Base-by-base conservation (phyloP, 345 rosid genomes). In the Angophora floribunda region DNA sequence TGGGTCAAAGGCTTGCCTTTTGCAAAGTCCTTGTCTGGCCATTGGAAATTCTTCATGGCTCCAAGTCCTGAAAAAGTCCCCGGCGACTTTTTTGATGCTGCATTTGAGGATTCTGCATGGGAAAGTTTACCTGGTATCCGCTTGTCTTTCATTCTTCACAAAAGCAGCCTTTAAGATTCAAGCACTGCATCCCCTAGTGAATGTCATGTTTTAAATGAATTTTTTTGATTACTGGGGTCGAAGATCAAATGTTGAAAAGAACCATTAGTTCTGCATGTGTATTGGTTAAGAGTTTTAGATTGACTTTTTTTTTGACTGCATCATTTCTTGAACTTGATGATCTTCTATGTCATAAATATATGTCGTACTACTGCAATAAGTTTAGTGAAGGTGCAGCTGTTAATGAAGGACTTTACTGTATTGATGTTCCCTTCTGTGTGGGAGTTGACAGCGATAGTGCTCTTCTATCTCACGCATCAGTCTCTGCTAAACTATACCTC, bases 41-140 rank as follows among this genome's bases (percentile, higher is more conserved):
- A 92, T 79, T 98, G 99, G 99, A 98, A 94, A 44, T 98, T 98
- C 90, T 93, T 93, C 89, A 91, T 98, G 95, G 97, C 98, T 87
- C 90, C 97, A 32, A 85, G 85, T 45, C 98, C 99, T 89, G 51
- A 90, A 17, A 88, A 87, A 89, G 96, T 95, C 90, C 99, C 99
- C 14, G 32, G 78, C 26, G 90, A 93, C 22, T 98, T 97, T 70
- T 93, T 91, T 90, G 96, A 91, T 87, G 45, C 80, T 87, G 86
- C 91, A 16, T 97, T 93, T 93, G 89, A 93, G 51, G 99, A 98
- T 91, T 94, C 98, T 8, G 92, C 93, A 44, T 98, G 98, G 99
- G 86, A 89, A 50, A 92, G 92, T 89, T 93, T 98, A 88, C 98
- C 98, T 14, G 99, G 99, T 96, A 88, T 55, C 51, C 63, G 41